A percentile compares a stretch with the other conserved stretches of the same genome.
These are phyloP conservation scores for Nelumbo lutea DNA, from an alignment of 164 flowering plant species.

Conservation along the genomic window DNA sequence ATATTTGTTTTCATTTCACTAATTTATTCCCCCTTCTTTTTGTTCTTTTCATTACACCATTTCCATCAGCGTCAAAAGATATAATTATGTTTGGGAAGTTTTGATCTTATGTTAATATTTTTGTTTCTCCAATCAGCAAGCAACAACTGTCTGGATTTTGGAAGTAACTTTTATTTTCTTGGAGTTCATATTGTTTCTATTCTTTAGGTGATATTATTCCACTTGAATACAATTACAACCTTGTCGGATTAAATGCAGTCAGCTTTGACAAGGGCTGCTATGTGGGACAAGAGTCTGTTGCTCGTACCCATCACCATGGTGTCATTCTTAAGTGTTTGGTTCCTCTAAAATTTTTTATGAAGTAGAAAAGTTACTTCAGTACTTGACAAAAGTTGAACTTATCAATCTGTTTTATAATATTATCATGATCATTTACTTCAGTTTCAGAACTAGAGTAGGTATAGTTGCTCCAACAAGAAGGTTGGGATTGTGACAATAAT, in stretches of 20 bases:
- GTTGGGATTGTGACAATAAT: conserved; percentile 66
- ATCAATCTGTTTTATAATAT: background rate
- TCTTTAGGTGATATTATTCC: conserved; percentile 54
- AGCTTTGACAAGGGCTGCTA: conserved; percentile 97
- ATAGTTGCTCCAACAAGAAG: conserved; percentile 67
- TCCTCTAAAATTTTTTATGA: conserved; percentile 60
- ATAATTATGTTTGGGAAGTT: too few species aligned
- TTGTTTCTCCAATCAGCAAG: too few species aligned
- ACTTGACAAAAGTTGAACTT: background rate
- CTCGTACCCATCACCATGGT: conserved; percentile 91
- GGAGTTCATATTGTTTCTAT: too few species aligned
- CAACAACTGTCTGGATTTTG: too few species aligned
- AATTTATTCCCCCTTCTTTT: too few species aligned
- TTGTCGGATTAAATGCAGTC: conserved; percentile 80
- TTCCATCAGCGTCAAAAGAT: too few species aligned
- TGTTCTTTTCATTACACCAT: too few species aligned
- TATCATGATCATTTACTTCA: background rate
- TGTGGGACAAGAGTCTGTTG: conserved; percentile 86
- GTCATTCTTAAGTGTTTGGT: conserved; percentile 79
- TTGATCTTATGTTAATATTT: too few species aligned
- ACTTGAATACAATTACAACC: conserved; percentile 89
- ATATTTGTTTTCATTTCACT: too few species aligned
- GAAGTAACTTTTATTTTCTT: too few species aligned
- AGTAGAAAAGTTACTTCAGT: conserved; percentile 46
- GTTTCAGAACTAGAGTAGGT: conserved; percentile 44